phyloP scores from a whole-genome alignment of 208 protist genomes.

The Spongospora subterranea region DNA sequence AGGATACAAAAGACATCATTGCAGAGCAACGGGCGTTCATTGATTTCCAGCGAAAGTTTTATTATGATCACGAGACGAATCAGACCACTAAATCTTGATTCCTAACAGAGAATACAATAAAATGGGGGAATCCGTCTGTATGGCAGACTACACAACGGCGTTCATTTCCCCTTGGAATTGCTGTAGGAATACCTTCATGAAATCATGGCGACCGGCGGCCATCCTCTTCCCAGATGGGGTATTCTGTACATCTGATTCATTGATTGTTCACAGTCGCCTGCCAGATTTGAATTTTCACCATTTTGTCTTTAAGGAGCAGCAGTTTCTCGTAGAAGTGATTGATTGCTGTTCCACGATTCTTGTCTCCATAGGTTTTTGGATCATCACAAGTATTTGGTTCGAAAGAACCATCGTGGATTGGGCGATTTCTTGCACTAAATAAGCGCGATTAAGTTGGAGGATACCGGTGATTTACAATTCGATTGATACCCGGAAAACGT shows the following conservation, averaged over 20 bases:
- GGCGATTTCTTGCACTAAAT: neutral
- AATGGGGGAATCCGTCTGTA: neutral
- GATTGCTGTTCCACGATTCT: slow-evolving; percentile 32
- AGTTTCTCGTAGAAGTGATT: slow-evolving; percentile 69
- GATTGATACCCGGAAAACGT: slow-evolving; percentile 48
- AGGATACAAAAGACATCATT: neutral
- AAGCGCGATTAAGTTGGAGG: neutral
- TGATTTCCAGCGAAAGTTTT: neutral
- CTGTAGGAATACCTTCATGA: neutral
- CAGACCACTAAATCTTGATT: neutral
- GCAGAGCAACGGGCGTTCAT: neutral
- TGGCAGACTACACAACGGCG: too few relatives aligned
- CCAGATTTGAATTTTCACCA: neutral
- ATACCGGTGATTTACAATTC: neutral
- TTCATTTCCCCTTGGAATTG: neutral
- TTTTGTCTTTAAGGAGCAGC: slow-evolving; percentile 55
- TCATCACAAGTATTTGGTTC: neutral
- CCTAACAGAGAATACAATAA: neutral
- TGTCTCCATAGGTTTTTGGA: slow-evolving; percentile 58
- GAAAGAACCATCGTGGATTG: slow-evolving; percentile 22
- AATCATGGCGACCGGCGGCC: neutral
- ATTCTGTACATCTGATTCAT: neutral
- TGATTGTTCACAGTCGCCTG: neutral
- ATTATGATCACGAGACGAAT: neutral
- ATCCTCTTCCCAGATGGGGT: neutral